Conservation (phyloP, 495 filamentous ascomycete genomes). For the Penicillium goetzii region DNA sequence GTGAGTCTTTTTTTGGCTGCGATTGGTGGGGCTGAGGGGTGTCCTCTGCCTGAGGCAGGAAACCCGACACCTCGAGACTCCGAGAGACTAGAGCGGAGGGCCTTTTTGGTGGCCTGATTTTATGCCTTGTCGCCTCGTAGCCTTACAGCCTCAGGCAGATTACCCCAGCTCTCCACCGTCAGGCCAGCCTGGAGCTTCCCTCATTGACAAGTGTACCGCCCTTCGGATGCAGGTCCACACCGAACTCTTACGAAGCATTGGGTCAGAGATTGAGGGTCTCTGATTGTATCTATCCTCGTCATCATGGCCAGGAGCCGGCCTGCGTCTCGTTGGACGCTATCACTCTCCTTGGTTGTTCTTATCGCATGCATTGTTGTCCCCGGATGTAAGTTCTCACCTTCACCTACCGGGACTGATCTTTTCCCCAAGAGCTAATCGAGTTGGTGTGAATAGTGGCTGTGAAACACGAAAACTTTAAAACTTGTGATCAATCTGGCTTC, state of each 20-base stretch:
- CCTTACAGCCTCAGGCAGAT: slow-evolving; percentile 35
- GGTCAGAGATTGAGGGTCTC: slow-evolving; percentile 45
- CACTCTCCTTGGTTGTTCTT: slow-evolving; percentile 45
- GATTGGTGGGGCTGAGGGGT: slow-evolving; percentile 36
- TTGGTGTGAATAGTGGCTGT: slow-evolving; percentile 63
- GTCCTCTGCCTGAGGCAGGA: slow-evolving; percentile 13
- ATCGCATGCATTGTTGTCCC: slow-evolving; percentile 45
- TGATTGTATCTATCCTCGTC: slow-evolving; percentile 33
- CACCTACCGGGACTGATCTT: not conserved
- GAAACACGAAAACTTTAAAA: slow-evolving; percentile 96
- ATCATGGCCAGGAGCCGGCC: slow-evolving; percentile 50
- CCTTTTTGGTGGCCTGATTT: slow-evolving; percentile 21
- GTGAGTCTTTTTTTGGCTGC: slow-evolving; percentile 28
- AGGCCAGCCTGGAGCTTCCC: slow-evolving; percentile 50
- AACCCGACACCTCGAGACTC: slow-evolving; percentile 10
- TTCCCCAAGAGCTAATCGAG: slow-evolving; percentile 8
- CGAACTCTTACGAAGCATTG: slow-evolving; percentile 17
- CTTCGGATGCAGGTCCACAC: slow-evolving; percentile 43
- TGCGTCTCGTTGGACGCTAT: slow-evolving; percentile 61
- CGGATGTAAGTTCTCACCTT: slow-evolving; percentile 35
- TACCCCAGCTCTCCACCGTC: slow-evolving; percentile 40
- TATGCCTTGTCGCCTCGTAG: slow-evolving; percentile 19
- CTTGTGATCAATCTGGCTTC: slow-evolving; percentile 91
- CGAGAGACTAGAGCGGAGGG: no score
- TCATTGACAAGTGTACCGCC: slow-evolving; percentile 30